phyloP scores from a whole-genome alignment of 2,329 filamentous ascomycete species.

The Emmonsiellopsis sp. region DNA sequence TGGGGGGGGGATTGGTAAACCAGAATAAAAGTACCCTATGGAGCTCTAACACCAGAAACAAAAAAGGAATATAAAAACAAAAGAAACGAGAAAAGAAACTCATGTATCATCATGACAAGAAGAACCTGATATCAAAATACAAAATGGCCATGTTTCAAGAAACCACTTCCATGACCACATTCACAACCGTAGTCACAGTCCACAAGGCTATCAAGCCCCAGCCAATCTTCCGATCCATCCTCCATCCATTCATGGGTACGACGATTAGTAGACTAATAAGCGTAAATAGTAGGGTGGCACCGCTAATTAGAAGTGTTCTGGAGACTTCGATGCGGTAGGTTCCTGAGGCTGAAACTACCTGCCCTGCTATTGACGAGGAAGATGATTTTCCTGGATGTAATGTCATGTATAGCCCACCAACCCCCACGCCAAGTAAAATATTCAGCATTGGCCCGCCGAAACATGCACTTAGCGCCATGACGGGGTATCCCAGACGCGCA shows the following conservation, averaged over 20 bases:
- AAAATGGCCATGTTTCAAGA: background rate
- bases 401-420: constrained; percentile 83
- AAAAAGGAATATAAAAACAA: background rate
- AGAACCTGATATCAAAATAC: background rate
- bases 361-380: constrained; percentile 46
- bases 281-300: constrained; percentile 72
- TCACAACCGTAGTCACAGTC: constrained; percentile 68
- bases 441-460: constrained; percentile 99
- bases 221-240: constrained; percentile 73
- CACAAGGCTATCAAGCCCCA: constrained; percentile 71
- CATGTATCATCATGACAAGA: background rate
- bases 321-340: constrained; percentile 78
- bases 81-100: background rate
- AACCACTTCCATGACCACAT: constrained; percentile 66
- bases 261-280: constrained; percentile 66
- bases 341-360: constrained; percentile 19
- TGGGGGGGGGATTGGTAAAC: background rate
- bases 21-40: background rate
- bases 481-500: constrained; percentile 82
- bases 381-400: constrained; percentile 68
- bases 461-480: constrained; percentile 91
- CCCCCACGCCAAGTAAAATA: constrained; percentile 87
- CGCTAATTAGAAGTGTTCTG: constrained; percentile 74
- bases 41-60: background rate
- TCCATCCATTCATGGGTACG: constrained; percentile 79